Evolutionary conservation across 441 rosid species (phyloP), one percentile per base, ranked within the genome.

Genomic region (Adansonia grandidieri): DNA sequence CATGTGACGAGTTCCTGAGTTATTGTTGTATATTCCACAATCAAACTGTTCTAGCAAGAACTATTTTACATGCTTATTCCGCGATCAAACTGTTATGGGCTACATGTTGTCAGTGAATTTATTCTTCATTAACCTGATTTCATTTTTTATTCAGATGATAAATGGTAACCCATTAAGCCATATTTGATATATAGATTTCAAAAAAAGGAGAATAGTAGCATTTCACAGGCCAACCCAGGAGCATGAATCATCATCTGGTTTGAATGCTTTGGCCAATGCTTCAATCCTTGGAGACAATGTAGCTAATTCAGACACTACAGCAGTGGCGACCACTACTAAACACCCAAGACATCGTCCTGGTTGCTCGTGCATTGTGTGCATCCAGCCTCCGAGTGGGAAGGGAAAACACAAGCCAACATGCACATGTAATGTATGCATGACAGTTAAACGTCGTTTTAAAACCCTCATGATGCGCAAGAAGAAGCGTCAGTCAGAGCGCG

Each of bases 311-410:
- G 87, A 84, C 28, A 84, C 86, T 42, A 77, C 76, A 5, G 37
- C 81, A 8, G 91, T 89, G 47, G 93, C 93, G 48, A 77, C 91
- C 24, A 91, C 96, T 42, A 91, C 96, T 37, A 91, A 83, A 80
- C 96, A 91, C 83, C 96, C 96, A 6, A 88, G 93, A 82, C 92
- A 91, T 75, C 83, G 92, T 9, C 90, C 93, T 62, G 96, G 93
- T 60, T 91, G 93, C 88, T 87, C 96, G 7, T 91, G 96, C 80
- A 91, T 90, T 4, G 93, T 91, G 62, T 91, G 96, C 83, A 91
- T 88, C 83, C 96, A 91, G 74, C 93, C 96, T 7, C 95, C 93
- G 0, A 91, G 93, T 60, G 95, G 93, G 72, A 89, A 91, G 82
- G 95, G 93, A 69, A 91, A 91, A 86, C 93, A 91, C 87, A 86